These are phyloP conservation scores for Styphnolobium japonicum DNA, from an alignment of 306 rosid genomes.

Conservation along the genomic window DNA sequence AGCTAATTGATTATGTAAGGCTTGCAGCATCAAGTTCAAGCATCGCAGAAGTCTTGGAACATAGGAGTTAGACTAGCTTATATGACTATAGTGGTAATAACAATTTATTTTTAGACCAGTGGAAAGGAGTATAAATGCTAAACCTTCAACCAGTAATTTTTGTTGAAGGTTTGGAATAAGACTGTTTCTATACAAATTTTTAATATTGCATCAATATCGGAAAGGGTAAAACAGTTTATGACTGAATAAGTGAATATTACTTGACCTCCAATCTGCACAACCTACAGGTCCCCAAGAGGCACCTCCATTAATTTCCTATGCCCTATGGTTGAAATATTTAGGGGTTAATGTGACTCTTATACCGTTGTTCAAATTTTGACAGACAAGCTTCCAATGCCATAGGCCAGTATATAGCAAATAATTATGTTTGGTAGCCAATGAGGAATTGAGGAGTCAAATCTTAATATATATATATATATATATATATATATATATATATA, in stretches of 20 bases:
- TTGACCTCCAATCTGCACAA: constrained; percentile 22
- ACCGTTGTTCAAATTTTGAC: constrained; percentile 14
- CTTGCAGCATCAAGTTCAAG: constrained; percentile 8
- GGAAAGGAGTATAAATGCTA: neutral
- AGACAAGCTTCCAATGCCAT: neutral
- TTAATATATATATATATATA: neutral
- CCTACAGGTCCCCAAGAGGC: constrained; percentile 28
- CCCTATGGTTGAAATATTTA: neutral
- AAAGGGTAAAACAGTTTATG: neutral
- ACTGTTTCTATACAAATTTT: neutral
- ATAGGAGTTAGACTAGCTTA: constrained; percentile 1
- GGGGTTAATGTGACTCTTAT: constrained; percentile 17
- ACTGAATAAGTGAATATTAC: neutral
- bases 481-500: no score
- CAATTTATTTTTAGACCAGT: neutral
- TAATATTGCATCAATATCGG: neutral
- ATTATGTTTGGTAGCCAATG: neutral
- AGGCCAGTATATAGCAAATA: neutral
- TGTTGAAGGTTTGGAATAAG: neutral
- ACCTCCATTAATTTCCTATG: constrained; percentile 15
- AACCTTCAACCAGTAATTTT: neutral
- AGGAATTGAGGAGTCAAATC: neutral
- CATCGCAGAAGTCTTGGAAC: constrained; percentile 9
- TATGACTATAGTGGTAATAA: neutral
- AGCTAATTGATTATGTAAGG: neutral